Base-by-base conservation (phyloP, 2,329 filamentous ascomycete species). In the Sporothrix mexicana region DNA sequence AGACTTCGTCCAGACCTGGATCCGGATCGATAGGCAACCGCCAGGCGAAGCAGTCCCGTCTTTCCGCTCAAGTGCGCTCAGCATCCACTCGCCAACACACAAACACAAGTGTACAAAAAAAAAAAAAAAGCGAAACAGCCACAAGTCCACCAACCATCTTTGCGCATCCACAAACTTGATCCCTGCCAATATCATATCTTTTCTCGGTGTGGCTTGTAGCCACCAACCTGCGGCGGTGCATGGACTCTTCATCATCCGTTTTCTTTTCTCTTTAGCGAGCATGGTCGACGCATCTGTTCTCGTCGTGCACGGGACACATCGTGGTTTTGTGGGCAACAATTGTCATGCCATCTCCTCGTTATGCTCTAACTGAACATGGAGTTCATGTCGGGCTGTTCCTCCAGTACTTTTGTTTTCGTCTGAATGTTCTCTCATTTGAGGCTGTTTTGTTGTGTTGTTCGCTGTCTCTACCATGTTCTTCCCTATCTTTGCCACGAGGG, bases 151-250 rank as follows among this genome's bases (percentile, higher is more conserved):
- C 30, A 17, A 62, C 30, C 23, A 15, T 23, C 25, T 17, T 36
- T 36, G n/a, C 13, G 20, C 57, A n/a, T n/a, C 30, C 6, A 41
- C 57, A 15, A 36, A 36, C 30, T 7, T 36, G 7, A 62, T 62
- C 59, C 59, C 59, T 62, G 59, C 5, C 30, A 36, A 36, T 36
- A n/a, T n/a, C 30, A 6, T n/a, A 20, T 62, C 59, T 45, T 45
- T 64, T 45, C 23, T 41, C 59, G 41, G 59, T 43, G 59, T 64
- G 59, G 59, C 59, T 64, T 64, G 59, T 36, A 64, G 59, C 36
- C 9, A 64, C 25, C 13, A 9, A 36, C 30, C 20, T 64, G 30
- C 59, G 59, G 59, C 59, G 59, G 59, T 64, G 59, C 59, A 64
- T 23, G 36, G 57, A 41, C 20, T 64, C 36, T 10, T 55, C 36